Conservation (phyloP, 257 asterid species). For the Parsonsia alboflavescens region DNA sequence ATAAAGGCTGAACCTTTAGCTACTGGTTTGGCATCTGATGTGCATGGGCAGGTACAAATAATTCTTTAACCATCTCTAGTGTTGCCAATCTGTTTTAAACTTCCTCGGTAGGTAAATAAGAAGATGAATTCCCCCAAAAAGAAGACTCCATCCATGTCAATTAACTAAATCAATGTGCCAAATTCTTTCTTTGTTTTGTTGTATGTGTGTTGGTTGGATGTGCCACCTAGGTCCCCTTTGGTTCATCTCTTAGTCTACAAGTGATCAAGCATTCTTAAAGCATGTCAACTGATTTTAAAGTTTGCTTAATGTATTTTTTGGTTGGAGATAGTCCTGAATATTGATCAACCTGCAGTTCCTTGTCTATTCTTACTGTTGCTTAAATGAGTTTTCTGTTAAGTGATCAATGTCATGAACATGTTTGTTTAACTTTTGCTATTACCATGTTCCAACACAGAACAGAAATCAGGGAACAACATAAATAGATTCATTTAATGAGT, state of each 20-base stretch:
- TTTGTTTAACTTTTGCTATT: not conserved
- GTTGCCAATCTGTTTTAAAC: not conserved
- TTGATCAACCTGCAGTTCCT: not conserved
- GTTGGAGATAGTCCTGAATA: not conserved
- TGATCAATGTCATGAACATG: not conserved
- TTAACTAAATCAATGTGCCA: too few relatives aligned
- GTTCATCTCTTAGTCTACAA: too few relatives aligned
- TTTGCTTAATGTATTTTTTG: too few relatives aligned
- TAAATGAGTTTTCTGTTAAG: not conserved
- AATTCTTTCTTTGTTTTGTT: too few relatives aligned
- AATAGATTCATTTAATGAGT: too few relatives aligned
- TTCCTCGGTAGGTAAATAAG: not conserved
- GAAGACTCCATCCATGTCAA: not conserved
- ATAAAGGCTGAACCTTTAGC: conserved; percentile 86
- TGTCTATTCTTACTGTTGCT: not conserved
- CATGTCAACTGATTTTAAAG: too few relatives aligned
- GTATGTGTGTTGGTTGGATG: too few relatives aligned
- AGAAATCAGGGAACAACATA: not conserved
- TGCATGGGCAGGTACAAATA: conserved; percentile 83
- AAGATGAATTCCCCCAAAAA: not conserved
- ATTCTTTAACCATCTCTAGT: not conserved
- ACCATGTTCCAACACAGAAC: not conserved
- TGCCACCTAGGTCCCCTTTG: too few relatives aligned
- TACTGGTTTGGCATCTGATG: conserved; percentile 86
- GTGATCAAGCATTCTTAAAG: not conserved